Evolutionary conservation across 441 rosid genomes (phyloP).

Genomic region (Populus tomentosa): DNA sequence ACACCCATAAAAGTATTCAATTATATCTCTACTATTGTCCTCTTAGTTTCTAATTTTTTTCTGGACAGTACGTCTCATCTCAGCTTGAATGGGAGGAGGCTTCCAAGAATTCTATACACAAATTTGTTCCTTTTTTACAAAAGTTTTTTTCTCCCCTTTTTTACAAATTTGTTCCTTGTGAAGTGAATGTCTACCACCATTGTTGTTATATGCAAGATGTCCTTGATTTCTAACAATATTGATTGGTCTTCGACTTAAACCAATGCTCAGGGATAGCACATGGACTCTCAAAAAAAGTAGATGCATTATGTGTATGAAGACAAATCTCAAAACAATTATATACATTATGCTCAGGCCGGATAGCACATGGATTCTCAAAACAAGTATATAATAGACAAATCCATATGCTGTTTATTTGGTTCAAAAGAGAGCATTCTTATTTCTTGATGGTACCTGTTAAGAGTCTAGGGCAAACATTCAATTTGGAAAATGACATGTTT

Average conservation of each 20-base stretch:
- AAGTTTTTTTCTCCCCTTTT: background rate
- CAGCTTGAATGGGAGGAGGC: background rate
- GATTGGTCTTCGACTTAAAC: background rate
- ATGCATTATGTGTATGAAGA: too few species aligned
- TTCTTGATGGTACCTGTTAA: background rate
- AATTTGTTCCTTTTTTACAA: background rate
- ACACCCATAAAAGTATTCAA: too few species aligned
- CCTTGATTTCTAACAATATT: background rate
- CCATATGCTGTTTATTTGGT: background rate
- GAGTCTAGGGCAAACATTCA: conserved; percentile 17
- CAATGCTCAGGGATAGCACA: background rate
- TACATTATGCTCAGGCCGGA: background rate
- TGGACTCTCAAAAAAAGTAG: too few species aligned
- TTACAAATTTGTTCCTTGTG: too few species aligned
- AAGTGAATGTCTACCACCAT: background rate
- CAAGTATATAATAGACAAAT: background rate
- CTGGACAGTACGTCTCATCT: background rate
- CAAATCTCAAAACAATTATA: too few species aligned
- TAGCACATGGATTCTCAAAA: background rate
- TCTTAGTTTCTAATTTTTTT: too few species aligned
- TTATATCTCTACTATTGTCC: too few species aligned
- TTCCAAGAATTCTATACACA: background rate
- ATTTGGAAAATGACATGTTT: conserved; percentile 18
- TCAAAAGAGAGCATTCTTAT: conserved; percentile 6
- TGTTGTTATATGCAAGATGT: background rate